Base-by-base conservation (phyloP, 352 stramenopile species). In the Globisporangium alternatum region DNA sequence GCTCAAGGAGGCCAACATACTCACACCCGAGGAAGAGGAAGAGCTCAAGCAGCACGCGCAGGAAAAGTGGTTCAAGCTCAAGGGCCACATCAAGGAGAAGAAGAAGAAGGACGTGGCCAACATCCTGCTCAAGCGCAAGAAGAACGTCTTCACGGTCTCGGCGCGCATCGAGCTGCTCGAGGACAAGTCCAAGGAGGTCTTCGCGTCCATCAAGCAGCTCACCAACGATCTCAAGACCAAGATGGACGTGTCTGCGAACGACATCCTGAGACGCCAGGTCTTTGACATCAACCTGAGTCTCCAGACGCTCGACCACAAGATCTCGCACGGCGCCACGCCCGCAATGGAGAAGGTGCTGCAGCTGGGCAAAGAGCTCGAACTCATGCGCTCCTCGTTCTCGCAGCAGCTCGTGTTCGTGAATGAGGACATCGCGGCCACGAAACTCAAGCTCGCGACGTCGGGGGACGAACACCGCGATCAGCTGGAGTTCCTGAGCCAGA, bases 71-170 rank as follows among this genome's bases (percentile, higher is more conserved):
- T 88, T 83, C 63, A 80, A 84, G 19, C 62, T 91, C 43, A 84
- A 86, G 60, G 80, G 80, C 12, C 82, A 91, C 66, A 67, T 91
- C 33, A 88, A 89, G 53, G 82, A 91, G 47, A 89, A 91, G 47
- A 78, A 88, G 51, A 91, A 91, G 60, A 89, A 89, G 52, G 80
- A 89, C 35, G 71, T 89, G 13, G 74, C 80, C 5, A 91, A 88
- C 45, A 91, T 91, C 53, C 39, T 89, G 37, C 74, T 91, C 51
- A 91, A 88, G 65, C 82, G 82, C 56, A 91, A 91, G 69, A 91
- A 91, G 51, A 91, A 89, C 21, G 79, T 91, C 4, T 91, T 91
- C 55, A 91, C 82, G 1, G 80, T 91, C 5, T 91, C 82, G 9
- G 83, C 81, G 6, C 73, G 82, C 30, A 88, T 91, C 56, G 82